These are phyloP conservation scores for Mortierella hygrophila DNA, from an alignment of 192 early-diverging fungal genomes.

Conservation along the genomic window DNA sequence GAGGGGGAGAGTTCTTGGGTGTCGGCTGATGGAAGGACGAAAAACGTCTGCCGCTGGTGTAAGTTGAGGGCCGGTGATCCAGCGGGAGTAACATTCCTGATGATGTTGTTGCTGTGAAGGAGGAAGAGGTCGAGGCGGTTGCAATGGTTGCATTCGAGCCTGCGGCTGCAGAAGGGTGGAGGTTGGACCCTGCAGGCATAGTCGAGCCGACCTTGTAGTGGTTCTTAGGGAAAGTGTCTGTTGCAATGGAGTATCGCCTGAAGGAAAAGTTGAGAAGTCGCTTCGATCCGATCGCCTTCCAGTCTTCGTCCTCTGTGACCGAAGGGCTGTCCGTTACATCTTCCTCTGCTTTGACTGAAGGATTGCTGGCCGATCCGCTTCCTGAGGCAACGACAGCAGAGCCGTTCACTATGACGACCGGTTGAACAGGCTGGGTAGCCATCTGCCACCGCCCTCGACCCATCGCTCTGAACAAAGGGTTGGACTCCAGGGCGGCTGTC, in stretches of 20 bases:
- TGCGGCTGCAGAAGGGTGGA: not conserved
- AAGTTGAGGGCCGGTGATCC: constrained; percentile 19
- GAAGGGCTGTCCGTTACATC: constrained; percentile 52
- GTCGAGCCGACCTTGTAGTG: constrained; percentile 46
- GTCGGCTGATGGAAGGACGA: constrained; percentile 56
- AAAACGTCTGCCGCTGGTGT: constrained; percentile 39
- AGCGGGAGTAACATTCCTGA: constrained; percentile 35
- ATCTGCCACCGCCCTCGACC: constrained; percentile 59
- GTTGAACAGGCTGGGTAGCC: constrained; percentile 43
- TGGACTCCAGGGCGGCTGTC: constrained; percentile 54
- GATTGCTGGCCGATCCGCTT: constrained; percentile 19
- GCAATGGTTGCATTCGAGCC: constrained; percentile 7
- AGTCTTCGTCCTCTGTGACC: constrained; percentile 57
- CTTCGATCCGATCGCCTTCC: constrained; percentile 56
- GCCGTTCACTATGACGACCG: constrained; percentile 28
- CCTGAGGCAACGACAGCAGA: constrained; percentile 12
- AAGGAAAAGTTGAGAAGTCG: constrained; percentile 48
- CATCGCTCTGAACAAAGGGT: constrained; percentile 56
- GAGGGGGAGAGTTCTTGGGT: constrained; percentile 54
- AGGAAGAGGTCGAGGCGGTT: constrained; percentile 7
- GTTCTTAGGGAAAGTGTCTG: constrained; percentile 50
- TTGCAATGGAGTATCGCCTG: constrained; percentile 53
- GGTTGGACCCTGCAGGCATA: constrained; percentile 21
- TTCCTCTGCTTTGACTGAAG: constrained; percentile 25
- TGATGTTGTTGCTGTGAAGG: constrained; percentile 15